Base-by-base conservation (phyloP, 768 basidiomycete species). In the Panaeolus cyanescens region DNA sequence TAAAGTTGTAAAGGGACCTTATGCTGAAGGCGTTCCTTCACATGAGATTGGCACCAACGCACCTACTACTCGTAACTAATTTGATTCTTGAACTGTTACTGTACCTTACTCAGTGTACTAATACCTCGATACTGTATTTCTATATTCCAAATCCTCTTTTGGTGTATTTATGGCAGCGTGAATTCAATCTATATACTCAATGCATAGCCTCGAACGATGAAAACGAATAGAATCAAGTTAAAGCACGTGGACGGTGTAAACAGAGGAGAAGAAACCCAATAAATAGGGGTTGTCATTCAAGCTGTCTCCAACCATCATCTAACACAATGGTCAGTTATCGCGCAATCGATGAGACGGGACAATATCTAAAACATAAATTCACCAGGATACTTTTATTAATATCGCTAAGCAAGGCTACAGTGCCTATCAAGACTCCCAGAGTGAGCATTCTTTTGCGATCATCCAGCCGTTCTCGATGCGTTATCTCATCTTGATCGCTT, bases 361-460 rank as follows among this genome's bases (percentile, higher is more conserved):
- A 22, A 22, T 9, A 30, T 50, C 45, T 50, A 28, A 50, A 50
- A 28, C 4, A 28, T 28, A 50, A 13, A 57, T 53, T 2, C 15
- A 30, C n/a, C 59, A 90, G 91, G 90, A 91, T 62, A 80, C 71
- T 61, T 82, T 93, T 67, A 80, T 91, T 34, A 85, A 84, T 60
- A 72, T 93, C 65, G 92, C 90, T 9, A 88, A 92, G 74, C 72
- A 92, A 73, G 85, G 86, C 63, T 72, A 82, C 65, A 72, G 83
- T 36, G 78, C 85, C 70, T 86, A 86, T 75, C 74, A 78, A 65
- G 68, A 78, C 30, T 83, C 80, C 17, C 82, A 85, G 15, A 73
- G 81, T 82, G 64, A 70, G 74, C 62, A 62, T 57, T 32, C 60
- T 59, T 37, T 62, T 32, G 25, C 20, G 28, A 32, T 22, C 36